Base-by-base conservation (phyloP, 345 rosid genomes). In the Clarkia xantiana region DNA sequence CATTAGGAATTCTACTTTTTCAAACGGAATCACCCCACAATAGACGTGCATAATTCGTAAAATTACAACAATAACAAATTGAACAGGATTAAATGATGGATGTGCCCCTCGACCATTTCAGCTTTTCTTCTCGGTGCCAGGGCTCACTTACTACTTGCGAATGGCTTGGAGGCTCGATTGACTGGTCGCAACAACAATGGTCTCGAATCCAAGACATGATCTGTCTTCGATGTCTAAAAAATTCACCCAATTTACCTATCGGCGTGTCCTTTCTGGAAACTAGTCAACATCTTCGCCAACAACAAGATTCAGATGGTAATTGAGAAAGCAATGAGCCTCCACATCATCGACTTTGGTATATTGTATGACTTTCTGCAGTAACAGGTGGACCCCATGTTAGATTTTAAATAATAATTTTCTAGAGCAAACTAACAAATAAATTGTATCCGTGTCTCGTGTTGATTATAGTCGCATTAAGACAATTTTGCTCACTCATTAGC, bases 281-380 rank as follows among this genome's bases (percentile, higher is more conserved):
- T 67, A 11, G 20, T 69, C 10, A 65, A 67, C 13, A 3, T 51
- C 25, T 72, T 67, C 39, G 71, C 73, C 0, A 63, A 51, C 51
- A 60, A 49, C 49, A 65, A 18, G 41, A 72, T 70, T 52, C 10
- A 58, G 22, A 48, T 50, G 17, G 61, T 60, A 13, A 64, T 76
- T 18, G 67, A 56, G 53, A 61, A 58, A 2, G 71, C 76, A 45
- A 54, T 51, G 39, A 53, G 52, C 0, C 66, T 75, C 40, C 81
- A 75, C 18, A 52, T 78, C 46, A 59, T 78, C 42, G 80, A 78
- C 60, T 78, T 78, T 8, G 80, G 84, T 14, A 71, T 78, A 29
- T 42, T 46, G n/a, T 65, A 69, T 44, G 81, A 78, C 25, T 75
- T 67, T 49, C 78, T 69, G 36, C 75, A 78, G 78, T n/a, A n/a